Base-by-base conservation (phyloP, 2,329 filamentous ascomycete genomes). In the Metarhizium sp. region DNA sequence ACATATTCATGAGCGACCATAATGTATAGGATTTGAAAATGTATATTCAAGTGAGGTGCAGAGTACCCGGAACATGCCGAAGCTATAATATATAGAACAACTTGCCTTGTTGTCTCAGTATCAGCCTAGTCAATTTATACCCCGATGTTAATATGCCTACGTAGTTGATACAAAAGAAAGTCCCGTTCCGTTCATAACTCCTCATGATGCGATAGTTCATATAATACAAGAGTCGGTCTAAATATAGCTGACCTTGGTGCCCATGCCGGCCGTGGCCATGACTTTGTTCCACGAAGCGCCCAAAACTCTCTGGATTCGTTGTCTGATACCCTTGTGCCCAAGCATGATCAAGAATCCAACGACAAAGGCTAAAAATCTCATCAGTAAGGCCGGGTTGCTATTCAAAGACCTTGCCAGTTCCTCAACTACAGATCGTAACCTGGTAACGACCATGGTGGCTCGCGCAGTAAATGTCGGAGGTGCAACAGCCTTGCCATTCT, bases 201-300 rank as follows among this genome's bases (percentile, higher is more conserved):
- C 65, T 59, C 60, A 60, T 65, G 52, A 67, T 64, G 60, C 61
- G 59, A 25, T 2, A 42, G 13, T 47, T 59, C 56, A 55, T 61
- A 55, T 49, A 51, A 34, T 40, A 50, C 55, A 58, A 61, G 25
- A 45, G 18, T 38, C 36, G 29, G 34, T 42, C 29, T 72, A 97
- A 58, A 99, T 95, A 73, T 97, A 97, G 69, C 88, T 95, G 65
- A 97, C 92, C 75, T 96, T 97, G 60, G 95, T 88, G 2, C 92
- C 94, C 92, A 97, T 97, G 2, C 92, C 92, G 4, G 92, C 86
- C 0, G 94, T 97, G 49, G 84, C 80, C 67, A 82, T 84, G 45
- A 96, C 75, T 73, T 95, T 96, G 54, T 82, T 80, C 90, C 90
- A 95, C 10, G 84, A 84, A 32, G 79, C 76, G 43, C 80, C 81